phyloP scores from a whole-genome alignment of 2,329 filamentous ascomycete species.

The Microcera coccophila region DNA sequence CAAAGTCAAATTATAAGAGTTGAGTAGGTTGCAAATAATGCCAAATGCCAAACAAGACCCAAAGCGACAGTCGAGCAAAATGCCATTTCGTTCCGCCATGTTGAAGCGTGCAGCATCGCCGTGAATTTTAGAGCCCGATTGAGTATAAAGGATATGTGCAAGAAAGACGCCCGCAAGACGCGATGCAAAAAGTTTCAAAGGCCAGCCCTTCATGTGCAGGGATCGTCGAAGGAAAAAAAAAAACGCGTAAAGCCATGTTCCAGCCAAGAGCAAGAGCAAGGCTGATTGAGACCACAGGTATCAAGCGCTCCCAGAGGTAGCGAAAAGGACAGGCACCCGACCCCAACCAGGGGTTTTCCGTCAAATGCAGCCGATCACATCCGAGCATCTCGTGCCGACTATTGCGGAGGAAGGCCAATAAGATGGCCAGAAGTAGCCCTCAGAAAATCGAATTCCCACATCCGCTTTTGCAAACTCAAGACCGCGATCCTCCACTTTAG shows the following conservation, averaged over 20 bases:
- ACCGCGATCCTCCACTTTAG: conserved; percentile 11
- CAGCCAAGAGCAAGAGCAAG: not conserved
- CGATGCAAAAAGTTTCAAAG: conserved; percentile 21
- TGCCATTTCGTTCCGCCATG: conserved; percentile 15
- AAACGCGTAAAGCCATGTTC: not conserved
- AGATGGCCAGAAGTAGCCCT: conserved; percentile 3
- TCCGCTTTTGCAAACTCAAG: conserved; percentile 14
- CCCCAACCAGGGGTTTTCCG: not conserved
- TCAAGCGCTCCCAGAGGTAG: not conserved
- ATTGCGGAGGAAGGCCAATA: conserved; percentile 7
- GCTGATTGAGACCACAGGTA: not conserved
- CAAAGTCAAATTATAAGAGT: conserved; percentile 23
- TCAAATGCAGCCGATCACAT: not conserved
- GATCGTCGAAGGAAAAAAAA: not conserved
- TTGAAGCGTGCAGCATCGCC: conserved; percentile 21
- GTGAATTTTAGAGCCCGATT: conserved; percentile 22
- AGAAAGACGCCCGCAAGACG: conserved; percentile 21
- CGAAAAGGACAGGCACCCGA: not conserved
- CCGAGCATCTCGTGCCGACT: not conserved
- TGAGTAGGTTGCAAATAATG: conserved; percentile 25
- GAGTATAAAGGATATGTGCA: conserved; percentile 26
- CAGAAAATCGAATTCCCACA: conserved; percentile 4
- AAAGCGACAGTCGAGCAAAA: conserved; percentile 17
- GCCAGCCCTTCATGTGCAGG: not conserved
- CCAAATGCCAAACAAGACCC: conserved; percentile 4